These are phyloP conservation scores for Nyctanthes arbortristis DNA, from an alignment of 257 asterid species.

Conservation along the genomic window DNA sequence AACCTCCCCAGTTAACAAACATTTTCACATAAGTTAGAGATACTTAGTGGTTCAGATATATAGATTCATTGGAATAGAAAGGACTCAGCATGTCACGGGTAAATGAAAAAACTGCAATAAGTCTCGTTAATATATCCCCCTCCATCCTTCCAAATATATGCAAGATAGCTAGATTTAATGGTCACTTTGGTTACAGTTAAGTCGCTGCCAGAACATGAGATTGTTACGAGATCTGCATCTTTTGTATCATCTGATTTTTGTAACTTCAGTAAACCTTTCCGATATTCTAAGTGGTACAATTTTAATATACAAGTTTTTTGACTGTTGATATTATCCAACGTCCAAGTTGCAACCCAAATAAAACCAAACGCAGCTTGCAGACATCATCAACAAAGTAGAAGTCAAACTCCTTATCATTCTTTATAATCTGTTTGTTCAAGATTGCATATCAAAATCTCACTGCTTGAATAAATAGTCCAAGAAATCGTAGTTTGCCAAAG, in stretches of 20 bases:
- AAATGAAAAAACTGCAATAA: not conserved
- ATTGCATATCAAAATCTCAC: not conserved
- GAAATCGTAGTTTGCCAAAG: not conserved
- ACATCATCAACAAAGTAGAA: not conserved
- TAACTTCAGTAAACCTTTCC: slow-evolving; percentile 14
- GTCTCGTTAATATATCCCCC: slow-evolving; percentile 1
- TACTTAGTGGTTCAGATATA: not conserved
- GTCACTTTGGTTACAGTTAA: slow-evolving; percentile 1
- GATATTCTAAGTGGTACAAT: slow-evolving; percentile 21
- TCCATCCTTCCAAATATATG: slow-evolving; percentile 2
- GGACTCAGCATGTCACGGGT: not conserved
- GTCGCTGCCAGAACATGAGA: slow-evolving; percentile 15
- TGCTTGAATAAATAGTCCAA: not conserved
- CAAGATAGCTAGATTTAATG: not conserved
- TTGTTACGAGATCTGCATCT: slow-evolving; percentile 19
- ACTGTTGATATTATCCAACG: slow-evolving; percentile 29
- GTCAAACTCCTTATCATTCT: not conserved
- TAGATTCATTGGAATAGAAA: not conserved
- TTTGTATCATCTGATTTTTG: slow-evolving; percentile 32
- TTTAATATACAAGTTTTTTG: slow-evolving; percentile 24
- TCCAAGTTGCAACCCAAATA: slow-evolving; percentile 23
- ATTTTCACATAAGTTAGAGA: too few relatives aligned
- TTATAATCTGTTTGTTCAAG: not conserved
- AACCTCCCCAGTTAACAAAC: not conserved
- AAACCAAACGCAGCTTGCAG: slow-evolving; percentile 10